Conservation (phyloP, 2,329 filamentous ascomycete genomes). For the Aspergillus fischeri region DNA sequence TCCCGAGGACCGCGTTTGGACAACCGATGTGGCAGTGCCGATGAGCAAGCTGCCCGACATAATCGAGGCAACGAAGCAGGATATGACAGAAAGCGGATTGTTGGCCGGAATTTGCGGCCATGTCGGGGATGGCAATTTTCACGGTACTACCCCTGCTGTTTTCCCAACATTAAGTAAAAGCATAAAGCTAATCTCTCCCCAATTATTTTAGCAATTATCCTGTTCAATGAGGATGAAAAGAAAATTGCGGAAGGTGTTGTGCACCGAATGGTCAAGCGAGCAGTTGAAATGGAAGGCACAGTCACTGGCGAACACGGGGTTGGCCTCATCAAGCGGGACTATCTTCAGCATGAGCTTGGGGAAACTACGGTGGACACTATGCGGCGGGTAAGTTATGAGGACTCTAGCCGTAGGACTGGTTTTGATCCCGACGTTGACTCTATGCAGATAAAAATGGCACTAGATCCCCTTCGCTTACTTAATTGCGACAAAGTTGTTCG, state of each 20-base stretch:
- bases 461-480: slow-evolving; percentile 62
- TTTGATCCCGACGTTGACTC: slow-evolving; percentile 14
- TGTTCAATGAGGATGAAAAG: slow-evolving; percentile 58
- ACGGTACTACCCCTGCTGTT: slow-evolving; percentile 45
- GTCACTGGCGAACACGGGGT: slow-evolving; percentile 70
- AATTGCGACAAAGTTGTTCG: slow-evolving; percentile 65
- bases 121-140: slow-evolving; percentile 72
- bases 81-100: slow-evolving; percentile 60
- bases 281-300: slow-evolving; percentile 67
- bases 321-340: slow-evolving; percentile 65
- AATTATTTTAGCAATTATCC: slow-evolving; percentile 49
- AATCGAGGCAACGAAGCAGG: slow-evolving; percentile 65
- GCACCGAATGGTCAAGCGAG: slow-evolving; percentile 65
- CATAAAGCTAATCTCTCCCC: background rate
- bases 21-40: slow-evolving; percentile 76
- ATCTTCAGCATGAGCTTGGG: slow-evolving; percentile 59
- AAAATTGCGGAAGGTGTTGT: slow-evolving; percentile 56
- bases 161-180: background rate
- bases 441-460: slow-evolving; percentile 58
- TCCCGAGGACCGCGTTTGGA: slow-evolving; percentile 64
- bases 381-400: slow-evolving; percentile 50
- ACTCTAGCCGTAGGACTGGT: background rate
- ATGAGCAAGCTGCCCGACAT: slow-evolving; percentile 68
- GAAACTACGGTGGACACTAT: slow-evolving; percentile 59
- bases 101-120: slow-evolving; percentile 66